Conservation (phyloP, 2,329 filamentous ascomycete genomes). For the Paecilomyces variotii region DNA sequence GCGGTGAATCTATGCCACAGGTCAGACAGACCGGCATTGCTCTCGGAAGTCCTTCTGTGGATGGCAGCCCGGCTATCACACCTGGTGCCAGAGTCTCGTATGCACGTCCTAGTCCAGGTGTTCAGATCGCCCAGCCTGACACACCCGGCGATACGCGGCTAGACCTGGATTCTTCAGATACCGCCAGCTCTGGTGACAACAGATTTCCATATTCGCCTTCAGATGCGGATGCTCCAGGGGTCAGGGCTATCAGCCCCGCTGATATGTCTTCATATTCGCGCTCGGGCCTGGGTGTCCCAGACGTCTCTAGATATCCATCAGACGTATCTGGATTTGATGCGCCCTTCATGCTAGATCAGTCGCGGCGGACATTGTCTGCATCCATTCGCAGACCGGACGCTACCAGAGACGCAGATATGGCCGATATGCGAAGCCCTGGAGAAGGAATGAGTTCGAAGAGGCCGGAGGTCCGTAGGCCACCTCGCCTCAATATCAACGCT, state of each 20-base stretch:
- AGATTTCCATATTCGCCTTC: background rate
- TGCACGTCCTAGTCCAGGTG: background rate
- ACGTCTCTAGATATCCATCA: background rate
- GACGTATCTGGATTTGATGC: background rate
- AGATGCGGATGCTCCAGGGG: background rate
- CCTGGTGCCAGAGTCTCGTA: background rate
- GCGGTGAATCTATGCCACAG: background rate
- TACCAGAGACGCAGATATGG: background rate
- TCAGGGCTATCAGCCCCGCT: background rate
- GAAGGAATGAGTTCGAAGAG: constrained; percentile 34
- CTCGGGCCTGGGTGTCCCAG: background rate
- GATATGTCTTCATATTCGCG: background rate
- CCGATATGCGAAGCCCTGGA: constrained; percentile 10
- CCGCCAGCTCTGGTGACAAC: background rate
- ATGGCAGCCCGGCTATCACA: constrained; percentile 5
- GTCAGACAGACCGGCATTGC: background rate
- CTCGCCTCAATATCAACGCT: constrained; percentile 71
- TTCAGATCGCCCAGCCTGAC: background rate
- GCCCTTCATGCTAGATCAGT: background rate
- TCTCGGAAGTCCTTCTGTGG: constrained; percentile 16
- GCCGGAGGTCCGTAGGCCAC: constrained; percentile 46
- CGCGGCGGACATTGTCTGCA: constrained; percentile 12
- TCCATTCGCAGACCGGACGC: constrained; percentile 15
- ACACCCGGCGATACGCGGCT: no score
- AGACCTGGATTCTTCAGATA: no score